phyloP scores from a whole-genome alignment of 2,329 filamentous ascomycete genomes.

The Zymoseptoria ardabiliae region DNA sequence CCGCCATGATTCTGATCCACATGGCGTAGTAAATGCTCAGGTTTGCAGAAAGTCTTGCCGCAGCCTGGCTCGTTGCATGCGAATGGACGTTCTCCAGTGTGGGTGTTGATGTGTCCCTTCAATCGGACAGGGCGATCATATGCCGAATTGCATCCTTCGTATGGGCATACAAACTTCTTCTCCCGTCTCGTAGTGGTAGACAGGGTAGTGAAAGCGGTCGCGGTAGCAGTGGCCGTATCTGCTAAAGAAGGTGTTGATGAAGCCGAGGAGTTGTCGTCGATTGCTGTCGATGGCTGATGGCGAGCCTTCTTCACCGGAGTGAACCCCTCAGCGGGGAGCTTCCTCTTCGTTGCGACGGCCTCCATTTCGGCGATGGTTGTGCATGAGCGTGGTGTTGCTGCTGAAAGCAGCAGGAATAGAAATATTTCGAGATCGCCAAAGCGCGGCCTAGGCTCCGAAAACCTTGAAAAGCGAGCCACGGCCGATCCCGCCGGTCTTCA shows the following conservation, averaged over 20 bases:
- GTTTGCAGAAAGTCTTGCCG: constrained; percentile 75
- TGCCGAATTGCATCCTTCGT: constrained; percentile 66
- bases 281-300: constrained; percentile 7
- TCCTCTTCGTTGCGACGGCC: constrained; percentile 5
- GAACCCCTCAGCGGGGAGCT: constrained; percentile 4
- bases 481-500: too few species aligned
- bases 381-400: background rate
- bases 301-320: constrained; percentile 5
- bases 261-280: constrained; percentile 3
- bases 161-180: constrained; percentile 72
- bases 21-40: constrained; percentile 80
- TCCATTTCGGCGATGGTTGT: background rate
- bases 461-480: background rate
- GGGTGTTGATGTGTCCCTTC: constrained; percentile 71
- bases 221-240: constrained; percentile 6
- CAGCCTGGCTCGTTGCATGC: constrained; percentile 63
- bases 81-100: constrained; percentile 78
- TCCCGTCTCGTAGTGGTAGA: constrained; percentile 42
- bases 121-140: constrained; percentile 83
- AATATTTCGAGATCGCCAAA: background rate
- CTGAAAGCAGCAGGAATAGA: background rate
- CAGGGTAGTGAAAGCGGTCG: constrained; percentile 13
- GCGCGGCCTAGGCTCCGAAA: background rate
- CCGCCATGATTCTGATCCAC: constrained; percentile 74
- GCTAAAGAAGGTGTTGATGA: constrained; percentile 9